Conservation (phyloP, 2,329 filamentous ascomycete genomes). For the Cadophora sp. region DNA sequence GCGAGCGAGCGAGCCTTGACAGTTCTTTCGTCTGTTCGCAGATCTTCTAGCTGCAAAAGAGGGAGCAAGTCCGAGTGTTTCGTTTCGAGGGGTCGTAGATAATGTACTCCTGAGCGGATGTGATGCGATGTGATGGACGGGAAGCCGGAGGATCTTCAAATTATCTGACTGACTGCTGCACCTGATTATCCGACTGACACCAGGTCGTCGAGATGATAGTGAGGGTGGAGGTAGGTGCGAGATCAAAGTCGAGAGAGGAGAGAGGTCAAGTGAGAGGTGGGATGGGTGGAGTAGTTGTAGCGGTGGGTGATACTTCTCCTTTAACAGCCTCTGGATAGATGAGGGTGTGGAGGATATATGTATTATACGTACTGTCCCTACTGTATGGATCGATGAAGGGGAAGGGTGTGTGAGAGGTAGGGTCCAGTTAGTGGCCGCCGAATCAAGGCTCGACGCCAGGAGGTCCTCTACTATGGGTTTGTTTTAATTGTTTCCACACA, state of each 20-base stretch:
- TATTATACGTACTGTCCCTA: constrained; percentile 9
- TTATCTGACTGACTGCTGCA: constrained; percentile 26
- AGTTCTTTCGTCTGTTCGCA: constrained; percentile 14
- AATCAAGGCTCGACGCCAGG: constrained; percentile 20
- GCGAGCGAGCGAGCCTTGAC: background rate
- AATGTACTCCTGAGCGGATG: constrained; percentile 37
- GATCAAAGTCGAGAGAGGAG: constrained; percentile 2
- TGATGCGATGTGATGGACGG: constrained; percentile 19
- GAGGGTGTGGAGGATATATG: constrained; percentile 23
- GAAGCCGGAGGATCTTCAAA: constrained; percentile 3
- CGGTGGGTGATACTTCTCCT: constrained; percentile 10
- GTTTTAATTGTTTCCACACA: constrained; percentile 15
- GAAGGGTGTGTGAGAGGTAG: constrained; percentile 9
- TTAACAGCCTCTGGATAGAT: constrained; percentile 17
- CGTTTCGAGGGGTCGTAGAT: constrained; percentile 34
- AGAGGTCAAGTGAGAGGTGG: too few species aligned
- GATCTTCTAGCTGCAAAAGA: constrained; percentile 15
- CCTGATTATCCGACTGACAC: constrained; percentile 22
- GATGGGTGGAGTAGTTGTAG: constrained; percentile 10
- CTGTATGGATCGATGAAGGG: background rate
- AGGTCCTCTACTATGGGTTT: constrained; percentile 18
- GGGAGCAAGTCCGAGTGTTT: constrained; percentile 32
- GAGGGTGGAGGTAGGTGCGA: constrained; percentile 3
- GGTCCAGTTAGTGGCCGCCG: constrained; percentile 12
- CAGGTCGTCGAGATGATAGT: constrained; percentile 20